phyloP scores from a whole-genome alignment of 164 flowering plant genomes.

The Brasenia schreberi region DNA sequence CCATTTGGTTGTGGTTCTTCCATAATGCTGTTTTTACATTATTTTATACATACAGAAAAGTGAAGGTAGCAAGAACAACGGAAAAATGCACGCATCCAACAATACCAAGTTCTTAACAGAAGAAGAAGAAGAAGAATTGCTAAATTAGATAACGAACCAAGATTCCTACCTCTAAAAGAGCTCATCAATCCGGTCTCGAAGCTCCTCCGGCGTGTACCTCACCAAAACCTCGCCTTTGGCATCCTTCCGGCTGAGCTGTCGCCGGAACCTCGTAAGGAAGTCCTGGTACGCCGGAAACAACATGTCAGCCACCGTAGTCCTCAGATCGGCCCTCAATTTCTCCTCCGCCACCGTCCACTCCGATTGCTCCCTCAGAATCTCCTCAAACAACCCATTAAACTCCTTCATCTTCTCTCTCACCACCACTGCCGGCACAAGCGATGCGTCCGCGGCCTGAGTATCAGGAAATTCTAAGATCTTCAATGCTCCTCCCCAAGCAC shows the following conservation, averaged over 20 bases:
- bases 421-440: conserved; percentile 13
- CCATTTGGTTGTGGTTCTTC: no score
- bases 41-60: no score
- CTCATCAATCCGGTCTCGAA: conserved; percentile 41
- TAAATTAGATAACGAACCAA: neutral
- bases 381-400: conserved; percentile 61
- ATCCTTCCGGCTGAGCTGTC: conserved; percentile 31
- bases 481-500: conserved; percentile 50
- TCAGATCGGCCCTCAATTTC: conserved; percentile 56
- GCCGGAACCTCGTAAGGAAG: conserved; percentile 49
- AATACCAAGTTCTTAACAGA: neutral
- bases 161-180: conserved; percentile 37
- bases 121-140: neutral
- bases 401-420: conserved; percentile 54
- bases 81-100: no score
- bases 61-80: no score
- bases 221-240: conserved; percentile 33
- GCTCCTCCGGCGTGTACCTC: conserved; percentile 47
- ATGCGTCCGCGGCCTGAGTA: conserved; percentile 20
- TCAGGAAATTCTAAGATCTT: conserved; percentile 35
- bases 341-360: conserved; percentile 67
- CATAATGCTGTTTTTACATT: no score
- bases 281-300: conserved; percentile 49
- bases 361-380: conserved; percentile 39
- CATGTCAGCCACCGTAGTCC: conserved; percentile 24